A percentile compares a stretch with the other conserved stretches of the same genome.
Evolutionary conservation across 2,329 filamentous ascomycete genomes (phyloP).

Genomic region (Fusarium brevicatenulatum): DNA sequence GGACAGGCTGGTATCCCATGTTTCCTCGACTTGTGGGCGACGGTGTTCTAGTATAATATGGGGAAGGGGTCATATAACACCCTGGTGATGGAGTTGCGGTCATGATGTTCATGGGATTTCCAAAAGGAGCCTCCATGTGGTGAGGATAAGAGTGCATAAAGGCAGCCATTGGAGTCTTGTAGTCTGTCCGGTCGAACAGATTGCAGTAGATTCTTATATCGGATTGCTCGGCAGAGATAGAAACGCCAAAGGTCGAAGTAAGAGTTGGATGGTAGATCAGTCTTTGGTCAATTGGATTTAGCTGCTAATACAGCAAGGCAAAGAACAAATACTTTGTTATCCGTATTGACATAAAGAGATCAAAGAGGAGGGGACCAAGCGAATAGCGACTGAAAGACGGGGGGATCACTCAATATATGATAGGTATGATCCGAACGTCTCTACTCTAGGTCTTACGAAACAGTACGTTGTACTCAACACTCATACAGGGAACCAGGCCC

Average conservation of each 20-base stretch:
- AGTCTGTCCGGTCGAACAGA: slow-evolving; percentile 2
- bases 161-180: slow-evolving; percentile 23
- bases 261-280: not conserved
- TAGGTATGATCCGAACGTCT: not conserved
- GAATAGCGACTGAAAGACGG: not conserved
- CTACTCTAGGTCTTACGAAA: slow-evolving; percentile 12
- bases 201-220: not conserved
- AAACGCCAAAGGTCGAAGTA: not conserved
- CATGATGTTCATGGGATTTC: slow-evolving; percentile 21
- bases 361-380: not conserved
- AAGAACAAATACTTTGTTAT: not conserved
- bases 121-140: slow-evolving; percentile 31
- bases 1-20: slow-evolving; percentile 29
- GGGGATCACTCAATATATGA: slow-evolving; percentile 24
- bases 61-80: slow-evolving; percentile 34
- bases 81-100: slow-evolving; percentile 29
- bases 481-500: slow-evolving; percentile 6
- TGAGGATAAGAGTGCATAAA: slow-evolving; percentile 35
- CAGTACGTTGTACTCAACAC: slow-evolving; percentile 2
- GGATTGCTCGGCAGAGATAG: not conserved
- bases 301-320: not conserved
- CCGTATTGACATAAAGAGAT: not conserved
- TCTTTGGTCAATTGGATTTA: not conserved
- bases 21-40: slow-evolving; percentile 34
- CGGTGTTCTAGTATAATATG: slow-evolving; percentile 36